Percentiles rank a stretch among this genome's conserved stretches.
Conservation (phyloP, 2,329 filamentous ascomycete species). For the Tolypocladium endophyticum region DNA sequence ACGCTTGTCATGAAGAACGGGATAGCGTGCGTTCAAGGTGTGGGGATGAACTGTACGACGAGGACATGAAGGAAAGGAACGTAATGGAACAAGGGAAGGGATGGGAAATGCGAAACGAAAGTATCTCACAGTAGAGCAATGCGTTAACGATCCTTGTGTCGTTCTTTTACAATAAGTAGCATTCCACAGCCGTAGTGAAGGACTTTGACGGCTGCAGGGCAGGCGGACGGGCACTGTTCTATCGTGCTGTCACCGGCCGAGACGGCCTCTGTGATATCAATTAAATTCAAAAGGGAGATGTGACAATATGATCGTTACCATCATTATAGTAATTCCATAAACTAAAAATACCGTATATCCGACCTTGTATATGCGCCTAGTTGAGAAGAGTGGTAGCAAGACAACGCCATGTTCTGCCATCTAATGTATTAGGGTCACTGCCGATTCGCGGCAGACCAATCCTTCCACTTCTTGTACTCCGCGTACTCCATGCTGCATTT, state of each 20-base stretch:
- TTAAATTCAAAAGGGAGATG: neutral
- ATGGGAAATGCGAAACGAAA: neutral
- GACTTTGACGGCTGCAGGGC: neutral
- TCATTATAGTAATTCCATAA: neutral
- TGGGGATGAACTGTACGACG: neutral
- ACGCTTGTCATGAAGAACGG: neutral
- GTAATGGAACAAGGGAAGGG: neutral
- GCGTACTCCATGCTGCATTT: conserved; percentile 60
- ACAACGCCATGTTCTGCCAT: neutral
- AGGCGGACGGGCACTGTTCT: neutral
- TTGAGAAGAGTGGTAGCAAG: neutral
- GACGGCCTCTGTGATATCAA: neutral
- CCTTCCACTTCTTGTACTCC: conserved; percentile 72
- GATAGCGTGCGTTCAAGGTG: neutral
- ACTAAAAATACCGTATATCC: too few species aligned
- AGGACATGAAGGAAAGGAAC: neutral
- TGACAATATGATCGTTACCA: neutral
- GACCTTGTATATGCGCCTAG: neutral
- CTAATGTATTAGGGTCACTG: conserved; percentile 6
- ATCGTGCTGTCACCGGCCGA: neutral
- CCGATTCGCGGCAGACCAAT: conserved; percentile 47
- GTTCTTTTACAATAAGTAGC: neutral
- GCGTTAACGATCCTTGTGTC: neutral
- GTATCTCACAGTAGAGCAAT: neutral
- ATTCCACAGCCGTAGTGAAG: neutral